Base-by-base conservation (phyloP, 352 stramenopile genomes). In the Globisporangium nodosum region DNA sequence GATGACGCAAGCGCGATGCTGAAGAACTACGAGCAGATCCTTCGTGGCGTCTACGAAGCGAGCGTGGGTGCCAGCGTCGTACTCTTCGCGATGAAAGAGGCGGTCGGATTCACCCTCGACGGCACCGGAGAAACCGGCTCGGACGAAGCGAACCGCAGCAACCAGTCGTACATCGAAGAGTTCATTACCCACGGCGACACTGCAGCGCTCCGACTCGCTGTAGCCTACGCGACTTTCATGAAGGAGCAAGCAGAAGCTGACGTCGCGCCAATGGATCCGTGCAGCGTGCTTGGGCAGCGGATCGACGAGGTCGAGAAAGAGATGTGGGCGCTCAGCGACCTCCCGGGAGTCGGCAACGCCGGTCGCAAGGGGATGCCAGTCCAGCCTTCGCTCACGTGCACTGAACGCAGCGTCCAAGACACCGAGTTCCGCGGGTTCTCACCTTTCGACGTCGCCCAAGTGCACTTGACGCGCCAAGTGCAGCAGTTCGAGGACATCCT, bases 281-380 rank as follows among this genome's bases (percentile, higher is more conserved):
- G 62, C 20, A 63, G 58, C n/a, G 35, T 85, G 20, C 3, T 55
- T 2, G 61, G 57, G 2, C 43, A 59, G 12, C 63, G 72, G 0
- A 66, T 90, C 35, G 77, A 87, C 9, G 61, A 74, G 4, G 24
- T 85, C 0, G 83, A 92, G 53, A 77, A 76, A 24, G 31, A 54
- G 5, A 78, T 90, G 58, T 92, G 80, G 83, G 54, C 52, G 7
- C 49, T 35, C 45, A 81, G 69, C 31, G 79, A 92, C 54, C 65
- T 90, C 3, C 78, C 77, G n/a, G 83, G 83, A 21, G 74, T 90
- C 9, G 78, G 81, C 20, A 88, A 89, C 46, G 50, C 51, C n/a
- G 83, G 83, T 0, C 68, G 83, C 46, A 88, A 88, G 45, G 61
- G 59, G 0, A 81, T 92, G 66, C 83, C 83, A 5, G 27, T 70